Percentiles rank a stretch among this genome's conserved stretches.
These are phyloP conservation scores for Pseudonitzschia delicatissima DNA, from an alignment of 108 stramenopile genomes.

Conservation along the genomic window DNA sequence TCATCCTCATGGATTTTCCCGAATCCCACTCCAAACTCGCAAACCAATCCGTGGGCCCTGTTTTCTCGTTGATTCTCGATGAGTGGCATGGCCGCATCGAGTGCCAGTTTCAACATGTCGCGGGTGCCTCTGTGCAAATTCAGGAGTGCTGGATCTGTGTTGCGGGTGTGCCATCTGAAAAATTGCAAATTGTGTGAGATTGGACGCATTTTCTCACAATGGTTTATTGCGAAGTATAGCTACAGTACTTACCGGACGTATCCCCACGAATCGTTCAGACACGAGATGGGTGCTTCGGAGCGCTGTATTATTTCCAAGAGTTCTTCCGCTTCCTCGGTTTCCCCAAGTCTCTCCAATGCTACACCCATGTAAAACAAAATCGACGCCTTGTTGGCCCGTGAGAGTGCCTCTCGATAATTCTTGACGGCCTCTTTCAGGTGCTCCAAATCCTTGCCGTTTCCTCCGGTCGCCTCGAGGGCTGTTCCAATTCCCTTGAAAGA, in stretches of 20 bases:
- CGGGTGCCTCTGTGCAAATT: conserved; percentile 82
- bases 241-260: conserved; percentile 47
- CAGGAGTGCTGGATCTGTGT: conserved; percentile 29
- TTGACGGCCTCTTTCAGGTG: conserved; percentile 59
- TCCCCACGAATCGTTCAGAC: conserved; percentile 83
- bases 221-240: neutral
- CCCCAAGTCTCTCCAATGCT: conserved; percentile 69
- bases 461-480: conserved; percentile 58
- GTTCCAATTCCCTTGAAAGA: conserved; percentile 69
- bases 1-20: conserved; percentile 75
- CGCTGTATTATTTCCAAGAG: conserved; percentile 69
- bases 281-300: conserved; percentile 55
- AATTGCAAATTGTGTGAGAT: neutral
- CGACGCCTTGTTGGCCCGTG: neutral
- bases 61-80: conserved; percentile 37
- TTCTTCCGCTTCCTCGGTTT: conserved; percentile 63
- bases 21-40: conserved; percentile 84
- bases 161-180: conserved; percentile 75
- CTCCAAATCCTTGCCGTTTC: conserved; percentile 30
- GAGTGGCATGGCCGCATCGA: conserved; percentile 74
- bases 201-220: neutral
- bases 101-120: conserved; percentile 76
- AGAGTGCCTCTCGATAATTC: conserved; percentile 57
- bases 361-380: conserved; percentile 68
- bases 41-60: conserved; percentile 53